phyloP scores from a whole-genome alignment of 208 protist genomes.

The Phytomonas sp. region DNA sequence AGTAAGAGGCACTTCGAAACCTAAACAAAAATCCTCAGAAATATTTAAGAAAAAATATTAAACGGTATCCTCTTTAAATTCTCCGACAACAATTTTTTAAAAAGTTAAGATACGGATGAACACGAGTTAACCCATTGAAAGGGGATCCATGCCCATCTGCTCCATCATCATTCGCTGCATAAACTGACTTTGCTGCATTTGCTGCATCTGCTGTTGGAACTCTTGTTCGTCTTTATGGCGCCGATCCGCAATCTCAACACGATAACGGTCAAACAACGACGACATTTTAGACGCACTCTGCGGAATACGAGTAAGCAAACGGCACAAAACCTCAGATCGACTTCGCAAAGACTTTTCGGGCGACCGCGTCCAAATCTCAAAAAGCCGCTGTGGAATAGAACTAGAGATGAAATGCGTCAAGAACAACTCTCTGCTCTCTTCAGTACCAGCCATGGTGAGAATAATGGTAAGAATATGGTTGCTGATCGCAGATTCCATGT shows the following conservation, averaged over 20 bases:
- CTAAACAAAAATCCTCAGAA: background rate
- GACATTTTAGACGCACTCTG: slow-evolving; percentile 24
- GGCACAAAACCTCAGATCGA: slow-evolving; percentile 57
- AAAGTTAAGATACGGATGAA: background rate
- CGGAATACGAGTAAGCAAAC: slow-evolving; percentile 43
- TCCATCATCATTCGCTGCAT: slow-evolving; percentile 88
- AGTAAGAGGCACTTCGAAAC: background rate
- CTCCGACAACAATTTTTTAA: background rate
- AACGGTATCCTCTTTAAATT: background rate
- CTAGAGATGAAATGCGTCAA: slow-evolving; percentile 43
- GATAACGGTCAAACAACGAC: slow-evolving; percentile 52
- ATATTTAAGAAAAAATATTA: background rate
- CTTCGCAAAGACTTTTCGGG: slow-evolving; percentile 52
- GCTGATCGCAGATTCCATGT: slow-evolving; percentile 30
- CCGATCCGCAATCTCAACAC: slow-evolving; percentile 62
- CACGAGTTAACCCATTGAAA: background rate
- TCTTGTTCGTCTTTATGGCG: slow-evolving; percentile 72
- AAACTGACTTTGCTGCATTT: slow-evolving; percentile 75
- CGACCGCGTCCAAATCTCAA: slow-evolving; percentile 68
- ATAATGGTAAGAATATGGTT: slow-evolving; percentile 67
- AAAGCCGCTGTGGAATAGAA: slow-evolving; percentile 43
- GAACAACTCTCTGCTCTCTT: slow-evolving; percentile 37
- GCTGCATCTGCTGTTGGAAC: slow-evolving; percentile 65
- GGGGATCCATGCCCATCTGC: slow-evolving; percentile 71
- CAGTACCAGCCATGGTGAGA: slow-evolving; percentile 61